Base-by-base conservation (phyloP, 139 green algal genomes). In the Chlorella ohadii region DNA sequence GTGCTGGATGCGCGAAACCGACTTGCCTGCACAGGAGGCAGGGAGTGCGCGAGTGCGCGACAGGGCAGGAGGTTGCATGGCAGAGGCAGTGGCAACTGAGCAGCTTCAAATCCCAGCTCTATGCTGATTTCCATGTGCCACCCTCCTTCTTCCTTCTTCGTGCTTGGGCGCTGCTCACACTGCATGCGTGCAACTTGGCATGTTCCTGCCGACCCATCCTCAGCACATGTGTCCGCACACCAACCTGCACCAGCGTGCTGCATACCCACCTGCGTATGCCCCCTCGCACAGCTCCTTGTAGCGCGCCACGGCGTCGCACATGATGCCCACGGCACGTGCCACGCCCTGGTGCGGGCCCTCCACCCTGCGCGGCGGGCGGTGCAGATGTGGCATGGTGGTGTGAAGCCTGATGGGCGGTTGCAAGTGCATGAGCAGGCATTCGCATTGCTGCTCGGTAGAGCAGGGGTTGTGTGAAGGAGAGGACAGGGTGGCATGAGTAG, bases 1-100 rank as follows among this genome's bases (percentile, higher is more conserved):
- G 23, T 83, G 86, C 88, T 98, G 96, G 31, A 87, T 57, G n/a
- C 94, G 90, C 0, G 89, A 82, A 44, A 98, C 96, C 56, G 85
- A 88, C 85, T 96, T 89, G 63, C 95, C 94, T 92, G 92, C 85
- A 44, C 0, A 7, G 3, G 4, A 33, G 28, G 11, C 13, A 11
- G n/a, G 2, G 16, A 23, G 41, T 38, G 25, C 27, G 4, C 41
- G 11, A 27, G 12, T n/a, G n/a, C n/a, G n/a, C 28, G 41, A 72
- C 31, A 72, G 65, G 65, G 13, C n/a, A 44, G 44, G 44, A 55
- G 44, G 7, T 59, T 13, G 22, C 51, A 22, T 59, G 51, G 11
- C 44, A 6, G 11, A 6, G 44, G 11, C 11, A 11, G 12, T 72
- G 31, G n/a, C n/a, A 72, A 19, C 31, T 41, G 65, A 51, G 38